Percentiles rank a stretch among this genome's conserved stretches.
These are phyloP conservation scores for Pythium diclinum DNA, from an alignment of 352 stramenopile species.

Conservation along the genomic window DNA sequence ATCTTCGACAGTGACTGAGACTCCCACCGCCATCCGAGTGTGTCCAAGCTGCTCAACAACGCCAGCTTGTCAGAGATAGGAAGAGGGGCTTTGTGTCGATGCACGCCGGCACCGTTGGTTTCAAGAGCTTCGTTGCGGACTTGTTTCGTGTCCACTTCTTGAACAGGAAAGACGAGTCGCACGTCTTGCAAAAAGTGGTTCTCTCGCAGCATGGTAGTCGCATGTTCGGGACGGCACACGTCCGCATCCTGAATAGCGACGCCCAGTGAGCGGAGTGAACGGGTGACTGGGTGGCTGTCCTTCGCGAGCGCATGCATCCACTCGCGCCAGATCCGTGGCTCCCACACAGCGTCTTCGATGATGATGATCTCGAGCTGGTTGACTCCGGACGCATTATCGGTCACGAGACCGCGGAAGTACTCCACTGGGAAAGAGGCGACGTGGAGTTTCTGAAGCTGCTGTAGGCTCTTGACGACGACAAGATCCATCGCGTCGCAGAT, in stretches of 20 bases:
- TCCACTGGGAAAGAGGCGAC: background rate
- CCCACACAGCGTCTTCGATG: background rate
- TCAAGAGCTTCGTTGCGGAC: background rate
- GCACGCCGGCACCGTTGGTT: background rate
- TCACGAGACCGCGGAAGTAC: constrained; percentile 5
- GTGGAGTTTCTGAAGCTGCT: constrained; percentile 1
- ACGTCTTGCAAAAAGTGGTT: constrained; percentile 3
- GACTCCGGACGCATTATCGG: background rate
- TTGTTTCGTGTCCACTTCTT: background rate
- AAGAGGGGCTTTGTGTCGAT: background rate
- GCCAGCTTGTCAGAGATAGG: background rate
- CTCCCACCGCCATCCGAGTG: background rate
- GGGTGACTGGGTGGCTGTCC: constrained; percentile 2
- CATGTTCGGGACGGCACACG: background rate
- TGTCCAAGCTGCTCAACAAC: constrained; percentile 3
- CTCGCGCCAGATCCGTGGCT: background rate
- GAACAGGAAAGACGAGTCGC: background rate
- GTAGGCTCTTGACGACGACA: background rate
- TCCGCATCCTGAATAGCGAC: background rate
- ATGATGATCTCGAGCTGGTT: constrained; percentile 3
- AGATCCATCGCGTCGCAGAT: background rate
- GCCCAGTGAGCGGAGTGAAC: background rate
- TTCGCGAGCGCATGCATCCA: background rate
- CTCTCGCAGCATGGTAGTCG: background rate
- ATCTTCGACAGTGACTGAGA: background rate